phyloP scores from a whole-genome alignment of 2,329 filamentous ascomycete species.

The Aureobasidium pullulans region DNA sequence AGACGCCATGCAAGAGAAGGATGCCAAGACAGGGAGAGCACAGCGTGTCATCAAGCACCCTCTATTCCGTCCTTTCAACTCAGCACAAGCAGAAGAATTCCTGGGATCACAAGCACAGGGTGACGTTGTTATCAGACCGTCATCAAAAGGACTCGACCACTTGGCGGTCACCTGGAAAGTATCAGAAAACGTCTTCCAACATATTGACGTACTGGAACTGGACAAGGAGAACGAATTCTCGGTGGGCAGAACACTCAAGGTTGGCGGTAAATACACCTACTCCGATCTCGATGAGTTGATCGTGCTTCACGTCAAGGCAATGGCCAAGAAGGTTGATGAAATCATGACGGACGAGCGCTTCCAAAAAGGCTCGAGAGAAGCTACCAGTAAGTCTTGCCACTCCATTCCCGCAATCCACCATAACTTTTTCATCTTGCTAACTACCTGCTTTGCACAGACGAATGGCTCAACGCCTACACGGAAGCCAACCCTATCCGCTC shows the following conservation, averaged over 20 bases:
- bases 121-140: constrained; percentile 91
- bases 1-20: constrained; percentile 79
- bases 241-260: constrained; percentile 75
- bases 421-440: neutral
- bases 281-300: constrained; percentile 96
- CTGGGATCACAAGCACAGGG: constrained; percentile 77
- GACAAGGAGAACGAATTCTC: constrained; percentile 97
- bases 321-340: constrained; percentile 96
- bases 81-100: constrained; percentile 86
- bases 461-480: constrained; percentile 93
- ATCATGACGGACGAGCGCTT: constrained; percentile 93
- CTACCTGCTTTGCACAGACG: constrained; percentile 50
- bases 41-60: constrained; percentile 97
- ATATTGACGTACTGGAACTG: constrained; percentile 93
- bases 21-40: constrained; percentile 73
- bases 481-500: constrained; percentile 91
- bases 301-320: constrained; percentile 92
- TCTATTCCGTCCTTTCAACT: constrained; percentile 88
- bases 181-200: constrained; percentile 89
- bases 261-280: constrained; percentile 85
- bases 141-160: constrained; percentile 91
- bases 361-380: constrained; percentile 69
- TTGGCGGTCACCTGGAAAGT: constrained; percentile 98
- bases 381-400: constrained; percentile 63
- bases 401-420: neutral